Evolutionary conservation across 1,284 basidiomycete species (phyloP).

Genomic region (Rhodotorula sp.): DNA sequence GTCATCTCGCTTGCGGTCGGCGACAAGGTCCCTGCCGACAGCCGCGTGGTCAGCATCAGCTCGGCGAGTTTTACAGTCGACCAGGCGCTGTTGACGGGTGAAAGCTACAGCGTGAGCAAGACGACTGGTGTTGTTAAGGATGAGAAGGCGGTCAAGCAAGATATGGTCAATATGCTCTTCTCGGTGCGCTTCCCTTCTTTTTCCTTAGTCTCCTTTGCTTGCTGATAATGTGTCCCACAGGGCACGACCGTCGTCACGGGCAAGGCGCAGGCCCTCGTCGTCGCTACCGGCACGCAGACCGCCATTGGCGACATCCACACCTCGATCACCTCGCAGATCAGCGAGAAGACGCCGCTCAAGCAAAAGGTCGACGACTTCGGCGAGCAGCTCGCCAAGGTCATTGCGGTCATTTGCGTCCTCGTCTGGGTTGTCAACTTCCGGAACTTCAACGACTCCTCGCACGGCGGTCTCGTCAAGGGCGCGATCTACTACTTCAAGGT

Average conservation of each 20-base stretch:
- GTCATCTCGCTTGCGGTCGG: constrained; percentile 85
- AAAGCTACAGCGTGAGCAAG: constrained; percentile 84
- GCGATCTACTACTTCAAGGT: constrained; percentile 92
- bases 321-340: constrained; percentile 78
- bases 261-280: constrained; percentile 75
- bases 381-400: constrained; percentile 91
- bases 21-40: constrained; percentile 92
- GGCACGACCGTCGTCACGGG: constrained; percentile 94
- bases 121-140: constrained; percentile 59
- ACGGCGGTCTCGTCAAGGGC: constrained; percentile 82
- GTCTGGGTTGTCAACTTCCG: constrained; percentile 94
- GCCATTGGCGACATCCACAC: constrained; percentile 94
- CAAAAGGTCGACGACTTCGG: constrained; percentile 95
- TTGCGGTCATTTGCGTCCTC: constrained; percentile 87
- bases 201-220: neutral
- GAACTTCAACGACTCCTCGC: constrained; percentile 88
- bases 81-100: constrained; percentile 91
- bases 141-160: constrained; percentile 80
- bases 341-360: constrained; percentile 90
- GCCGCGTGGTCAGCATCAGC: constrained; percentile 77
- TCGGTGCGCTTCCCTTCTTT: constrained; percentile 59
- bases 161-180: constrained; percentile 92
- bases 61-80: constrained; percentile 90
- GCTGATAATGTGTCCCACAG: constrained; percentile 49
- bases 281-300: constrained; percentile 77